Evolutionary conservation across 345 rosid species (phyloP).

Genomic region (Trapa incisa): DNA sequence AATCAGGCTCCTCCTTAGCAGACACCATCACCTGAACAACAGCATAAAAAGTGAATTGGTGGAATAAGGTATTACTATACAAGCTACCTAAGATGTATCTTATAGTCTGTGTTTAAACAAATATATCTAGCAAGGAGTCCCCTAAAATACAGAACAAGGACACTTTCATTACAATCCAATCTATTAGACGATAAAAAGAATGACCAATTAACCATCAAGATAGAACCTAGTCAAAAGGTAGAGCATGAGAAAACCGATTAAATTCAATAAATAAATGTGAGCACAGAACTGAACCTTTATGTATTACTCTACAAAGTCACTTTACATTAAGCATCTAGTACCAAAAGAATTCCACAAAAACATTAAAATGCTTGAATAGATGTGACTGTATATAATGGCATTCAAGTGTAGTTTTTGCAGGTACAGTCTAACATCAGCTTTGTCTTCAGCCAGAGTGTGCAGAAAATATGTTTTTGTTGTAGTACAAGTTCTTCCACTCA

Average conservation of each 20-base stretch:
- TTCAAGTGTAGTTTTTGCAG: not conserved
- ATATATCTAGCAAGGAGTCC: not conserved
- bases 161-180: not conserved
- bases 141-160: not conserved
- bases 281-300: not conserved
- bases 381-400: too few relatives aligned
- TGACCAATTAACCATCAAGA: not conserved
- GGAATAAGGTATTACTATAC: not conserved
- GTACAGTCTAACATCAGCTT: not conserved
- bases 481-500: not conserved
- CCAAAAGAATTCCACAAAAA: not conserved
- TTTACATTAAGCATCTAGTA: not conserved
- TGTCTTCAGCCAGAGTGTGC: not conserved
- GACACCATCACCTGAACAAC: slow-evolving; percentile 82
- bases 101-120: not conserved
- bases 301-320: not conserved
- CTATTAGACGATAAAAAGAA: not conserved
- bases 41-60: not conserved
- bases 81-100: not conserved
- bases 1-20: slow-evolving; percentile 93
- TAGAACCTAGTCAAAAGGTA: not conserved
- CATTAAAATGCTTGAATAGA: not conserved
- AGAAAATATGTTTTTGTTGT: not conserved
- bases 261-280: not conserved
- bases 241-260: not conserved